Conservation (phyloP, 2,329 filamentous ascomycete genomes). For the Fusarium goolgardi region DNA sequence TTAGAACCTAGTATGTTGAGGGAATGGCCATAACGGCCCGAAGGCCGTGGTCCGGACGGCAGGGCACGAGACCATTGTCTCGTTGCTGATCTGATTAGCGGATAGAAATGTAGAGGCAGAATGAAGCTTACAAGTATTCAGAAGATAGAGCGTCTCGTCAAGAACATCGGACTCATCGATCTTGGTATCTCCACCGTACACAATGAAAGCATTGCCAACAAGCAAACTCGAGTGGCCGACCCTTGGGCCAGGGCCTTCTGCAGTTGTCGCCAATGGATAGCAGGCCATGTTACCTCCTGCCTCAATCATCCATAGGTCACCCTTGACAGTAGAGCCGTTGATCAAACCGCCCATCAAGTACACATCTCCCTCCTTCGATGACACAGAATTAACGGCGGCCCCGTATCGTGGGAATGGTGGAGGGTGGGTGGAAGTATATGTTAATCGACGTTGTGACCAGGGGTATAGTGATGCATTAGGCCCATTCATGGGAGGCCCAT, state of each 20-base stretch:
- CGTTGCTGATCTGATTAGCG: slow-evolving; percentile 72
- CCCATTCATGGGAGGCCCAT: slow-evolving; percentile 61
- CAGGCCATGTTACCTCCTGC: slow-evolving; percentile 88
- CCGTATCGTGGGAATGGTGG: slow-evolving; percentile 97
- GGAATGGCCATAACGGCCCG: slow-evolving; percentile 94
- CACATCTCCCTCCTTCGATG: slow-evolving; percentile 96
- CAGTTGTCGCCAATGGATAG: slow-evolving; percentile 89
- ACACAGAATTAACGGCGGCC: slow-evolving; percentile 90
- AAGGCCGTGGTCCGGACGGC: slow-evolving; percentile 84
- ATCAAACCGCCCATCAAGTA: slow-evolving; percentile 98
- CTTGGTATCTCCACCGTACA: slow-evolving; percentile 98
- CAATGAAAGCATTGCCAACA: slow-evolving; percentile 98
- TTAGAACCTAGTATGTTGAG: slow-evolving; percentile 97
- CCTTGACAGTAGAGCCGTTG: slow-evolving; percentile 94
- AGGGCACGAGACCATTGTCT: slow-evolving; percentile 97
- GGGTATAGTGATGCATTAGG: slow-evolving; percentile 88
- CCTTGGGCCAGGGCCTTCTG: slow-evolving; percentile 92
- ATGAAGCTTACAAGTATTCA: slow-evolving; percentile 88
- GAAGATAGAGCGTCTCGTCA: slow-evolving; percentile 93
- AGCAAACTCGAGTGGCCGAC: slow-evolving; percentile 94
- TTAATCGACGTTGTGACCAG: slow-evolving; percentile 91
- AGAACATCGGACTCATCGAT: slow-evolving; percentile 91
- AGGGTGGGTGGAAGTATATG: slow-evolving; percentile 82
- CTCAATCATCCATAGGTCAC: slow-evolving; percentile 98
- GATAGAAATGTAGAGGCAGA: background rate